phyloP scores from a whole-genome alignment of 331 rosid species.

The Stylosanthes scabra region DNA sequence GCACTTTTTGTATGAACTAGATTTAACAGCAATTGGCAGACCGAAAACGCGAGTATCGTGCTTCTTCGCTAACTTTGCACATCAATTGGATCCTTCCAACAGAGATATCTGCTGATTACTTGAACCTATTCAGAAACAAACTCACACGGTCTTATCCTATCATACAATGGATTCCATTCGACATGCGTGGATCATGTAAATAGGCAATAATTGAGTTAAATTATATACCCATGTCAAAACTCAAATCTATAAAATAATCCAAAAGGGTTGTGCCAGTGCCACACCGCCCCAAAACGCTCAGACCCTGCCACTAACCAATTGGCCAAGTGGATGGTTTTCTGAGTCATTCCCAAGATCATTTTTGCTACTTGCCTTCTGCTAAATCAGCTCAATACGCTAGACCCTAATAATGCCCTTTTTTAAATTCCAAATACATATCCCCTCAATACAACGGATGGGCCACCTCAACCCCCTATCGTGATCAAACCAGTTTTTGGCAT shows the following conservation, averaged over 20 bases:
- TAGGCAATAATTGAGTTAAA: slow-evolving; percentile 42
- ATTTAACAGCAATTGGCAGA: not conserved
- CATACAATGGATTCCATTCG: not conserved
- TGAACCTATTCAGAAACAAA: slow-evolving; percentile 14
- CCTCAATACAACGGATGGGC: not conserved
- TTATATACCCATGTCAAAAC: not conserved
- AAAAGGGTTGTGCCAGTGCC: not conserved
- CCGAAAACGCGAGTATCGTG: not conserved
- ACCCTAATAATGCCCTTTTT: not conserved
- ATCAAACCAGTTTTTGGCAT: slow-evolving; percentile 22
- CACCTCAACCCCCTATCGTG: not conserved
- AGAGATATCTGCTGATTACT: slow-evolving; percentile 10
- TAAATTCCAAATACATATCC: not conserved
- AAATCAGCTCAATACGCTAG: slow-evolving; percentile 17
- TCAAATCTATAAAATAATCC: slow-evolving; percentile 3
- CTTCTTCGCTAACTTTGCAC: slow-evolving; percentile 5
- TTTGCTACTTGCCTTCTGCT: slow-evolving; percentile 39
- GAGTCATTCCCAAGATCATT: slow-evolving; percentile 42
- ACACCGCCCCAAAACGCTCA: slow-evolving; percentile 3
- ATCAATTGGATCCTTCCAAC: not conserved
- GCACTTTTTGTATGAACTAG: no score
- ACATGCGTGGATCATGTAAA: slow-evolving; percentile 19
- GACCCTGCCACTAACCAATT: slow-evolving; percentile 22
- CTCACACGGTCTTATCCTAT: slow-evolving; percentile 20
- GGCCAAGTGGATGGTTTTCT: slow-evolving; percentile 44